phyloP scores from a whole-genome alignment of 148 eudicot species.

The Pouteria glomerata region DNA sequence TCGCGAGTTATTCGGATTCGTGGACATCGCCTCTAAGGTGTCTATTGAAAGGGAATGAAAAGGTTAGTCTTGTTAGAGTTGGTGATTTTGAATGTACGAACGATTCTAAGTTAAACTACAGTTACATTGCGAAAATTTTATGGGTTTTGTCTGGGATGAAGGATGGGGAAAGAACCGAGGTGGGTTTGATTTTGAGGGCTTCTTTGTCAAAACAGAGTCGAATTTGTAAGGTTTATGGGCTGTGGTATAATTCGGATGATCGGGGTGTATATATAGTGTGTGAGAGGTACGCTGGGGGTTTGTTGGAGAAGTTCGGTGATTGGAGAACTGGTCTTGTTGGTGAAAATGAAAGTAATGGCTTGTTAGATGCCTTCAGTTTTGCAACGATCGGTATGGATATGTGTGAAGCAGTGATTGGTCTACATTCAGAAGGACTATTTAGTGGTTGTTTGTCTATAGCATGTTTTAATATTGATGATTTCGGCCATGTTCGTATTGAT shows the following conservation, averaged over 20 bases:
- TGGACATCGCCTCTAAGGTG: slow-evolving; percentile 18
- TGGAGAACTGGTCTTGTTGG: slow-evolving; percentile 19
- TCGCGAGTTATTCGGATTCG: slow-evolving; percentile 12
- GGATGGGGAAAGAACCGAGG: slow-evolving; percentile 39
- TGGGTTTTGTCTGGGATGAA: slow-evolving; percentile 43
- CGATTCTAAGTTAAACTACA: slow-evolving; percentile 30
- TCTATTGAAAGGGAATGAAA: slow-evolving; percentile 33
- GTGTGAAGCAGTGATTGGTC: slow-evolving; percentile 46
- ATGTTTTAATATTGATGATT: slow-evolving; percentile 53
- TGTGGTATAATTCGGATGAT: slow-evolving; percentile 60
- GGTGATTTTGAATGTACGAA: slow-evolving; percentile 25
- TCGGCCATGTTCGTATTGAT: slow-evolving; percentile 51
- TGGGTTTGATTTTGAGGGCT: slow-evolving; percentile 30
- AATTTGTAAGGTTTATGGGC: slow-evolving; percentile 49
- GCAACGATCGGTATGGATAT: slow-evolving; percentile 44
- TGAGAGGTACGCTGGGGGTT: slow-evolving; percentile 29
- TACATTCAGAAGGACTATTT: slow-evolving; percentile 49
- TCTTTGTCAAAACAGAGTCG: slow-evolving; percentile 24
- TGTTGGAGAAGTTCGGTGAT: slow-evolving; percentile 14
- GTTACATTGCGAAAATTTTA: slow-evolving; percentile 52
- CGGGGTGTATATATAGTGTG: slow-evolving; percentile 45
- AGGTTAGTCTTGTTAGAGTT: slow-evolving; percentile 44
- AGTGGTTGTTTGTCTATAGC: slow-evolving; percentile 45
- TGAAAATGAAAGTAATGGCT: slow-evolving; percentile 12
- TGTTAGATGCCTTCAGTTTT: slow-evolving; percentile 14